Conservation (phyloP, 495 filamentous ascomycete genomes). For the Tuber calosporum region DNA sequence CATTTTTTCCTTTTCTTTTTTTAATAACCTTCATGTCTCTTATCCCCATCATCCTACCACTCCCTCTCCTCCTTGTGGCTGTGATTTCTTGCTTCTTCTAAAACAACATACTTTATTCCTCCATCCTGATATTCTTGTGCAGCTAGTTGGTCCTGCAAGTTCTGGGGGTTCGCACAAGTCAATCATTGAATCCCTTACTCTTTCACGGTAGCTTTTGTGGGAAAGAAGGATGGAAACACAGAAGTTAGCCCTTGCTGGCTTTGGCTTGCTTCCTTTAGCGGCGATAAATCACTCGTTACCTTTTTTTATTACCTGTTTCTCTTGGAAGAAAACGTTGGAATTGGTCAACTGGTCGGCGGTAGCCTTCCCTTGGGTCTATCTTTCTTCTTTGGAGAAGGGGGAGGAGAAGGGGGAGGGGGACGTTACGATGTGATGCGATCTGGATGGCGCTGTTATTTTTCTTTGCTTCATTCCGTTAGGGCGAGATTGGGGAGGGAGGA, state of each 20-base stretch:
- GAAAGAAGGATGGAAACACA: not conserved
- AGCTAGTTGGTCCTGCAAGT: not conserved
- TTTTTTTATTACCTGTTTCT: not conserved
- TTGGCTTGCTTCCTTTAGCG: not conserved
- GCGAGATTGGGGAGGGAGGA: not conserved
- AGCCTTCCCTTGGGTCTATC: not conserved
- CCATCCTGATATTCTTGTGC: not conserved
- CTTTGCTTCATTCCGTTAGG: not conserved
- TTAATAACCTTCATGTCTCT: slow-evolving; percentile 13
- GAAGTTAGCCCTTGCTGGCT: not conserved
- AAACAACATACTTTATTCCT: not conserved
- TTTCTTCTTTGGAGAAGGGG: not conserved
- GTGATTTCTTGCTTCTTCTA: slow-evolving; percentile 14
- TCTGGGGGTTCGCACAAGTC: not conserved
- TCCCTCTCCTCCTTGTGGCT: slow-evolving; percentile 8
- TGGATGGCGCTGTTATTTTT: not conserved
- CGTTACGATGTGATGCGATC: not conserved
- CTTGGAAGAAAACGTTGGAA: not conserved
- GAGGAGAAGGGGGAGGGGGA: not conserved
- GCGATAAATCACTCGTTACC: not conserved
- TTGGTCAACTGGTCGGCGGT: not conserved
- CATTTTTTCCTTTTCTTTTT: slow-evolving; percentile 16
- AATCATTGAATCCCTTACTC: not conserved
- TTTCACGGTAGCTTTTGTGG: not conserved
- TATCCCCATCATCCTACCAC: not conserved